Conservation (phyloP, 306 rosid genomes). For the Prunus kanzakura region DNA sequence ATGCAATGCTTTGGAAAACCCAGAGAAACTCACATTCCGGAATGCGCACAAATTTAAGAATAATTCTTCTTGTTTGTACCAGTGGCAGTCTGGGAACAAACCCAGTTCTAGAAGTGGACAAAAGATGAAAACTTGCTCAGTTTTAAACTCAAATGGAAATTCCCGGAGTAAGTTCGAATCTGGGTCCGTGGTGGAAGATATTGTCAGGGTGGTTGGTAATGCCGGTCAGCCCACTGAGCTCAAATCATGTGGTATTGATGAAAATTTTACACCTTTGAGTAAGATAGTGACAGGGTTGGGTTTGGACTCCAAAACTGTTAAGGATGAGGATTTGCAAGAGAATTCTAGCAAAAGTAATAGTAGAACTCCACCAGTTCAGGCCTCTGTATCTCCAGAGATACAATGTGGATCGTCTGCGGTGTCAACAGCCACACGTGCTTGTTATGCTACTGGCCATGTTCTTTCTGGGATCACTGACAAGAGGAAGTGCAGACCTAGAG, state of each 20-base stretch:
- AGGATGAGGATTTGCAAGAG: conserved; percentile 30
- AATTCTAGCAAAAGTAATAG: conserved; percentile 28
- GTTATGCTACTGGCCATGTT: conserved; percentile 79
- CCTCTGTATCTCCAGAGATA: conserved; percentile 79
- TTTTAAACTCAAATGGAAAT: conserved; percentile 22
- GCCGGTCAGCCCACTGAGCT: conserved; percentile 26
- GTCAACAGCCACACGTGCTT: conserved; percentile 49
- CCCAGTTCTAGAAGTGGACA: conserved; percentile 32
- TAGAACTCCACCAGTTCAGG: conserved; percentile 70
- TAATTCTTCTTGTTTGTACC: conserved; percentile 54
- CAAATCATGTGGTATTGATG: conserved; percentile 27
- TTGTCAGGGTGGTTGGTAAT: conserved; percentile 27
- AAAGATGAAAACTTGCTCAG: conserved; percentile 35
- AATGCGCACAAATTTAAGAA: conserved; percentile 28
- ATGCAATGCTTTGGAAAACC: conserved; percentile 19
- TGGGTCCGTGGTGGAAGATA: conserved; percentile 25
- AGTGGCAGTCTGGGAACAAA: conserved; percentile 59
- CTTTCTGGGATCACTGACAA: conserved; percentile 77
- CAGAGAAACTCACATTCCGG: conserved; percentile 18
- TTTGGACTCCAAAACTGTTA: conserved; percentile 25
- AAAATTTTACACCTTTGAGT: conserved; percentile 43
- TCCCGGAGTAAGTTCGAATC: conserved; percentile 25
- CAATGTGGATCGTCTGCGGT: conserved; percentile 54
- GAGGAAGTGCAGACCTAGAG: conserved; percentile 87
- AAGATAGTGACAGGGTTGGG: conserved; percentile 30